Evolutionary conservation across 306 rosid genomes (phyloP).

Genomic region (Cucurbita moschata): DNA sequence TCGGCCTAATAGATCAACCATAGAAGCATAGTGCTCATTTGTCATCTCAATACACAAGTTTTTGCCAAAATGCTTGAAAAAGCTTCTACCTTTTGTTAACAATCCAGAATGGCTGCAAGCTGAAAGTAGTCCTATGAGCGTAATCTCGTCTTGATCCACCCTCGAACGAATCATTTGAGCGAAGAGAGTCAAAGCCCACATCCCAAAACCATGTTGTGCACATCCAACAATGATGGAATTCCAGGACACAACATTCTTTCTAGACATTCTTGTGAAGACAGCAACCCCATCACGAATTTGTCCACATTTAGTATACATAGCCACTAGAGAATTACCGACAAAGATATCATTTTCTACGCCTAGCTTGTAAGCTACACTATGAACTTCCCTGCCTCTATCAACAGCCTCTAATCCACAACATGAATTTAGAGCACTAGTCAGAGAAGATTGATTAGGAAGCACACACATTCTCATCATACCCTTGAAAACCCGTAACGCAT

Average conservation of each 20-base stretch:
- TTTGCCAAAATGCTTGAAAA: slow-evolving; percentile 34
- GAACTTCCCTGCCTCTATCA: slow-evolving; percentile 50
- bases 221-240: slow-evolving; percentile 63
- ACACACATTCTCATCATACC: slow-evolving; percentile 32
- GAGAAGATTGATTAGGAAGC: slow-evolving; percentile 68
- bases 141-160: slow-evolving; percentile 57
- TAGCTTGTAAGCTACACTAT: slow-evolving; percentile 30
- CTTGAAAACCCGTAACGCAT: slow-evolving; percentile 42
- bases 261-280: slow-evolving; percentile 34
- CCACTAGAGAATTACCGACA: slow-evolving; percentile 60
- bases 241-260: slow-evolving; percentile 66
- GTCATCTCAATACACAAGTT: slow-evolving; percentile 25
- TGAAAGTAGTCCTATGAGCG: slow-evolving; percentile 64
- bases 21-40: slow-evolving; percentile 56
- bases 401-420: slow-evolving; percentile 66
- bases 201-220: slow-evolving; percentile 59
- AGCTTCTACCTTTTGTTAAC: slow-evolving; percentile 56
- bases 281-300: slow-evolving; percentile 34
- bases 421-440: slow-evolving; percentile 76
- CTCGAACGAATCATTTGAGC: slow-evolving; percentile 44
- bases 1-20: slow-evolving; percentile 75
- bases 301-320: slow-evolving; percentile 76
- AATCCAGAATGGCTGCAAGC: slow-evolving; percentile 73
- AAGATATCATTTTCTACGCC: slow-evolving; percentile 41
- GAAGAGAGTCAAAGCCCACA: slow-evolving; percentile 42